Evolutionary conservation across 345 rosid genomes (phyloP).

Genomic region (Pugionium cornutum): DNA sequence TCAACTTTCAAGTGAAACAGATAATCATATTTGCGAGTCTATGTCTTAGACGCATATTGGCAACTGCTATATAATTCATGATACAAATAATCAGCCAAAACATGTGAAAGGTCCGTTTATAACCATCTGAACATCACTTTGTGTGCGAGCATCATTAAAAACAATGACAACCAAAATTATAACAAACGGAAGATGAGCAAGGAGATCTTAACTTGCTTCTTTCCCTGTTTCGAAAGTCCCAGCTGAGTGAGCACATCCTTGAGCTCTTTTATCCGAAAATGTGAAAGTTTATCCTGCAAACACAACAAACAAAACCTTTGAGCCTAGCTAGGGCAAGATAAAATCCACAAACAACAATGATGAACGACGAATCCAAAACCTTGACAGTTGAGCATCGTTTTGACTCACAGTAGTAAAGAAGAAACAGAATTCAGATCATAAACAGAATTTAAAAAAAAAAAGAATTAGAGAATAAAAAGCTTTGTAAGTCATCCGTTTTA

Average conservation of each 20-base stretch:
- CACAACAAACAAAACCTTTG: background rate
- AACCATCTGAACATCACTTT: slow-evolving; percentile 2
- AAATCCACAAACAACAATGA: slow-evolving; percentile 12
- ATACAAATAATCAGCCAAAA: background rate
- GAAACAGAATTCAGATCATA: slow-evolving; percentile 4
- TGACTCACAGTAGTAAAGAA: background rate
- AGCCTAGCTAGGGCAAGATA: slow-evolving; percentile 1
- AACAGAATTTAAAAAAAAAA: background rate
- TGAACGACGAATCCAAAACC: background rate
- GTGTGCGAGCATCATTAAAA: background rate
- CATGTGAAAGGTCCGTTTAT: slow-evolving; percentile 12
- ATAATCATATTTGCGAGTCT: background rate
- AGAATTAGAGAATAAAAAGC: too few species aligned
- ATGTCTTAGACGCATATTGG: background rate
- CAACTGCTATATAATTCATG: background rate
- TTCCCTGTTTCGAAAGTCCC: slow-evolving; percentile 96
- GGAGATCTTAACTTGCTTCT: slow-evolving; percentile 69
- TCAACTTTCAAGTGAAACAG: slow-evolving; percentile 15
- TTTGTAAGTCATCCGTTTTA: background rate
- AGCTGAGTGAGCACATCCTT: slow-evolving; percentile 89
- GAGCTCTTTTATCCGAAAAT: slow-evolving; percentile 92
- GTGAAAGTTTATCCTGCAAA: slow-evolving; percentile 72
- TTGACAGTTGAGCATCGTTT: background rate
- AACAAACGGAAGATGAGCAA: slow-evolving; percentile 6
- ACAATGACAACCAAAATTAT: slow-evolving; percentile 9